Base-by-base conservation (phyloP, 2,329 filamentous ascomycete species). In the Cladophialophora immunda region DNA sequence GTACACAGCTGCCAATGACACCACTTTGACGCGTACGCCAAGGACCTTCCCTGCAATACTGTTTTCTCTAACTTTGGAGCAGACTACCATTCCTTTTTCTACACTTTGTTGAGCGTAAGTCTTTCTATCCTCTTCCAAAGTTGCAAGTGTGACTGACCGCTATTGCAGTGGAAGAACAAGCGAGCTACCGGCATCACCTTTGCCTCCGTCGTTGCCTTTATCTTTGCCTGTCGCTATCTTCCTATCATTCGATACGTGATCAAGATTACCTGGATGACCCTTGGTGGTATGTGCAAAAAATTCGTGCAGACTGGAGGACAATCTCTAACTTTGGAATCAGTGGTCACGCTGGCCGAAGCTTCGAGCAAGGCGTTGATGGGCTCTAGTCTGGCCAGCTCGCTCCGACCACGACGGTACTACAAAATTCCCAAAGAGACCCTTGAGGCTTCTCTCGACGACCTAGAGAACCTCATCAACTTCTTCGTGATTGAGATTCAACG, bases 401-500 rank as follows among this genome's bases (percentile, higher is more conserved):
- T 90, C 79, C 83, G 88, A 66, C 88, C 88, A 27, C 83, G 83
- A 74, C 85, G 86, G 75, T 90, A 90, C 83, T 90, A 88, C 80
- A 88, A 85, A 57, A 85, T 90, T 66, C 86, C 87, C 38, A 87
- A 87, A 76, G 87, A 89, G 72, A 86, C 85, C 57, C 81, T 89
- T 38, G 87, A 90, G 76, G 85, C 83, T 65, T 78, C 87, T 25
- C 79, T 88, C 57, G 87, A 88, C 70, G 88, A 90, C 75, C 75
- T 88, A 15, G 86, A 88, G 76, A 87, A 90, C 78, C 80, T 90
- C 62, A 82, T 87, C 79, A 89, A 90, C 81, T 90, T 90, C 80
- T 87, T 89, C 78, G 83, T 90, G 72, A 89, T 90, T 69, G 88
- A 90, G 76, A 86, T 87, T 75, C 88, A 90, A 81, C 85, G 88